Evolutionary conservation across 495 filamentous ascomycete genomes (phyloP), one percentile per base, ranked within the genome.

Genomic region (Tetracladium marchalianum): DNA sequence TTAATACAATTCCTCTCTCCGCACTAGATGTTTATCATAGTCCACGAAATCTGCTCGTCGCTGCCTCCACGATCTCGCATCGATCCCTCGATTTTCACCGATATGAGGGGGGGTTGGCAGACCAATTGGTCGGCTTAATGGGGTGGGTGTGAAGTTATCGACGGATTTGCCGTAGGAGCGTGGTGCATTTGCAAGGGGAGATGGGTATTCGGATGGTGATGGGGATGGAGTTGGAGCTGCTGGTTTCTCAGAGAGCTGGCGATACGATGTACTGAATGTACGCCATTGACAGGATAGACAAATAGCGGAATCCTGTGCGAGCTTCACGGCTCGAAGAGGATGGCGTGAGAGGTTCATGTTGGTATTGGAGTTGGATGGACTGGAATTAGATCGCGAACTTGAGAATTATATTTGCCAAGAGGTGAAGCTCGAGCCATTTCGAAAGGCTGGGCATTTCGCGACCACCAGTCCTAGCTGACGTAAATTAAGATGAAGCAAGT

Each of bases 61-160:
- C 64, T 95, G 66, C 36, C 70, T 66, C 55, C 79, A 65, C 8
- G 80, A 72, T 13, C 88, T 79, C 3, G 39, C 31, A 53, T 95
- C 88, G 51, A 84, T 59, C 11, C 88, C 87, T 11, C 75, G 81
- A 59, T 95, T 97, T 57, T 95, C 74, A 39, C 85, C 88, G 27
- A 78, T 68, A 31, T 66, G 50, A 0, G 92, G 92, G 0, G 87
- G 80, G n/a, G 72, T 58, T 6, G 66, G 61, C 42, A 92, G 74
- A 47, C 92, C 92, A 50, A 98, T 85, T 22, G 92, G 90, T 18
- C 86, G 78, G 40, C 75, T 66, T 13, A 97, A 74, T 16, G 76
- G 73, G 43, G 76, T 80, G 16, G 84, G 86, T 12, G 72, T 76
- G 61, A 83, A 84, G 31, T 73, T 59, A 11, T 73, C 65, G 38